phyloP scores from a whole-genome alignment of 345 rosid genomes.

The Citrus mangshanensis region DNA sequence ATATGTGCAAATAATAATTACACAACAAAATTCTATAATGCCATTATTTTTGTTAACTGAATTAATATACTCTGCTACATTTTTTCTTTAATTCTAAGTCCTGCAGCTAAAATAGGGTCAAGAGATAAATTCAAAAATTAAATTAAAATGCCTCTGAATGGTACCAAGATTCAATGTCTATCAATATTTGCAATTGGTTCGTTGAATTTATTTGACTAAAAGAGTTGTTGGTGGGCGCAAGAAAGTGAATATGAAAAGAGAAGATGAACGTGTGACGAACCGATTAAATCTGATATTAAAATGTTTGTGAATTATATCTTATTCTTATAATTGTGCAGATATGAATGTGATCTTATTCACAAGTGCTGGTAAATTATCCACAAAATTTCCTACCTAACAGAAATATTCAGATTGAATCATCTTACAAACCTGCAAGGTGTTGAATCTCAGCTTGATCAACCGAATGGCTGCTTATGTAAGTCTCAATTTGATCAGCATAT shows the following conservation, averaged over 20 bases:
- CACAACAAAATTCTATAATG: too few species aligned
- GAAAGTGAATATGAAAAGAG: neutral
- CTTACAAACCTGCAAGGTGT: conserved; percentile 61
- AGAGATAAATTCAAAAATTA: too few species aligned
- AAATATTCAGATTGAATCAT: conserved; percentile 1
- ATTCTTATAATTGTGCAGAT: neutral
- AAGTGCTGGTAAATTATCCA: conserved; percentile 4
- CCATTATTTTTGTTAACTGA: too few species aligned
- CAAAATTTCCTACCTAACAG: neutral
- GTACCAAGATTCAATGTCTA: neutral
- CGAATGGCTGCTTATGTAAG: conserved; percentile 45
- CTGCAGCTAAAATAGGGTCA: neutral
- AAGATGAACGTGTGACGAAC: neutral
- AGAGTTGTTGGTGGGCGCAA: neutral
- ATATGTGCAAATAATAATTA: too few species aligned
- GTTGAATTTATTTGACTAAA: neutral
- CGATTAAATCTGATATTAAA: neutral
- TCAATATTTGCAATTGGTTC: neutral
- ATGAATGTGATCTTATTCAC: neutral
- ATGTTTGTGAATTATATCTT: neutral
- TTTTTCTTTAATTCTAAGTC: too few species aligned
- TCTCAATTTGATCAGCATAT: conserved; percentile 47
- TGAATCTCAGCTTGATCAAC: conserved; percentile 69
- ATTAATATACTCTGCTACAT: too few species aligned
- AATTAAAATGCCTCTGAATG: neutral